Evolutionary conservation across 2,329 filamentous ascomycete species (phyloP).

Genomic region (Stagonosporopsis vannaccii): DNA sequence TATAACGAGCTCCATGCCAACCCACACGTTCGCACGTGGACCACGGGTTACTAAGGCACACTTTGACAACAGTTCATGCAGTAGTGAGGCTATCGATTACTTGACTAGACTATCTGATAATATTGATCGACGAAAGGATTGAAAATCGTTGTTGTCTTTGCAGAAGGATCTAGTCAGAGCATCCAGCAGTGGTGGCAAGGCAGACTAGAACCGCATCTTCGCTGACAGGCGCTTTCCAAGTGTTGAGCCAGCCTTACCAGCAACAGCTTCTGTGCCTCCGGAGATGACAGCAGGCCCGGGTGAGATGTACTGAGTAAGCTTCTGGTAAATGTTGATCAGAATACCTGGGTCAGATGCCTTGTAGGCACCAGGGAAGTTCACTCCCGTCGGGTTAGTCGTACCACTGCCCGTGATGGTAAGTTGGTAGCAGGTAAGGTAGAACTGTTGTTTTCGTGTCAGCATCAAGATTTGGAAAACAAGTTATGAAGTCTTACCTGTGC

Average conservation of each 20-base stretch:
- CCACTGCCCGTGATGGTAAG: slow-evolving; percentile 65
- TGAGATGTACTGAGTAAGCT: slow-evolving; percentile 56
- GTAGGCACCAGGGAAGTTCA: slow-evolving; percentile 63
- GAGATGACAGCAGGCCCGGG: slow-evolving; percentile 57
- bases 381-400: slow-evolving; percentile 56
- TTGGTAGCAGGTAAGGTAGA: slow-evolving; percentile 63
- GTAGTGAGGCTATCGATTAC: slow-evolving; percentile 5
- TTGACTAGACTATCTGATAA: slow-evolving; percentile 1
- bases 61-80: slow-evolving; percentile 12
- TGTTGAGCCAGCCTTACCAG: slow-evolving; percentile 37
- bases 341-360: slow-evolving; percentile 65
- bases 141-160: not conserved
- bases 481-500: slow-evolving; percentile 26
- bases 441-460: slow-evolving; percentile 33
- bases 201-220: slow-evolving; percentile 8
- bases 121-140: not conserved
- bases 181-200: too few relatives aligned
- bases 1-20: not conserved
- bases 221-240: slow-evolving; percentile 15
- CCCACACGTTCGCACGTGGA: slow-evolving; percentile 16
- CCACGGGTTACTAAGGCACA: not conserved
- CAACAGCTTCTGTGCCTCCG: slow-evolving; percentile 39
- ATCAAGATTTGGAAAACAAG: not conserved
- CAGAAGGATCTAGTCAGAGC: not conserved
- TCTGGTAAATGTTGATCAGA: slow-evolving; percentile 66